A percentile compares a stretch with the other conserved stretches of the same genome.
These are phyloP conservation scores for Colletotrichum navitas DNA, from an alignment of 2,329 filamentous ascomycete species.

Conservation along the genomic window DNA sequence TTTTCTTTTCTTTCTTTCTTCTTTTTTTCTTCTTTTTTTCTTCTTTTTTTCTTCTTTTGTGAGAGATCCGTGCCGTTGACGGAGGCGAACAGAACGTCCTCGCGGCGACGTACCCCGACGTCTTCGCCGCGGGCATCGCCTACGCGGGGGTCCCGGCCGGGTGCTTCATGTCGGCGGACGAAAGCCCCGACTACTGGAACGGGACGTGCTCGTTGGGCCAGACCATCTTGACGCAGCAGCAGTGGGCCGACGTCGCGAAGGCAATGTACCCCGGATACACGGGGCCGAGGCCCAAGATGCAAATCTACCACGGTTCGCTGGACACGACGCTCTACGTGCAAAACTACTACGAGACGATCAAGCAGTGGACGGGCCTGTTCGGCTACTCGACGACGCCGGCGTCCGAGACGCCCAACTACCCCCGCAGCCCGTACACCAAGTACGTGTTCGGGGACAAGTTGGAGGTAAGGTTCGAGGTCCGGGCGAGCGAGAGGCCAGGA, in stretches of 20 bases:
- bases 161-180: constrained; percentile 60
- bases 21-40: too few relatives aligned
- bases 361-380: constrained; percentile 67
- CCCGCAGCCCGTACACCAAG: constrained; percentile 55
- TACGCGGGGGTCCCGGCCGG: constrained; percentile 69
- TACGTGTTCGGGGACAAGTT: constrained; percentile 54
- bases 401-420: constrained; percentile 49
- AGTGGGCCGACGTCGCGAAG: constrained; percentile 57
- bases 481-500: too few relatives aligned
- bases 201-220: constrained; percentile 65
- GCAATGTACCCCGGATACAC: constrained; percentile 64
- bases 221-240: constrained; percentile 54
- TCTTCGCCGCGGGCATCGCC: constrained; percentile 64
- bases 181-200: constrained; percentile 65
- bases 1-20: too few relatives aligned
- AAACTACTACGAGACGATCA: constrained; percentile 70
- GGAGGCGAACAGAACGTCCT: constrained; percentile 55
- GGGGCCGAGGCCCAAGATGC: constrained; percentile 66
- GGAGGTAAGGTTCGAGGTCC: constrained; percentile 38
- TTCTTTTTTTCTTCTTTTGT: too few relatives aligned
- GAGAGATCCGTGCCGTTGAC: background rate
- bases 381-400: constrained; percentile 53
- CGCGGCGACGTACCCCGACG: constrained; percentile 66
- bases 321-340: constrained; percentile 64
- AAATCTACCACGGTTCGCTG: constrained; percentile 68